Conservation (phyloP, 768 basidiomycete genomes). For the Pisolithus microcarpus region DNA sequence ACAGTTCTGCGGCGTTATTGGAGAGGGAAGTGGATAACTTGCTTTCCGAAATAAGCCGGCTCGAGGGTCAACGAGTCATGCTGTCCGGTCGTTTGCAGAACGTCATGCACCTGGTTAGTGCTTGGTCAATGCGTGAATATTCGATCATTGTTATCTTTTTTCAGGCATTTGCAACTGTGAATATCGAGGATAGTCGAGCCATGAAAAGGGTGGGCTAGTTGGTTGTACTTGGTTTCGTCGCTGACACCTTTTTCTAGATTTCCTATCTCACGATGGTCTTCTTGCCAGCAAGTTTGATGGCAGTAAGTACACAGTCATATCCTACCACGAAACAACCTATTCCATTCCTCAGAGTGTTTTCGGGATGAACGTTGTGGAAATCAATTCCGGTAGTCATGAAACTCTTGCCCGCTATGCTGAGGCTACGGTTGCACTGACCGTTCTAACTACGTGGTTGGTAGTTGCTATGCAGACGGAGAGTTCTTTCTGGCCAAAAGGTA, state of each 20-base stretch:
- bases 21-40: constrained; percentile 15
- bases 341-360: constrained; percentile 22
- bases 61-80: constrained; percentile 21
- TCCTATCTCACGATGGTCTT: constrained; percentile 58
- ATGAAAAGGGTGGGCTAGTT: constrained; percentile 30
- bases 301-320: constrained; percentile 11
- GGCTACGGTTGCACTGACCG: constrained; percentile 41
- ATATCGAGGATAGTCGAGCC: constrained; percentile 46
- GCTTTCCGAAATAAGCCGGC: constrained; percentile 39
- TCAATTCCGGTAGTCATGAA: constrained; percentile 19
- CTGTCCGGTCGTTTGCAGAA: constrained; percentile 26
- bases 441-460: constrained; percentile 48
- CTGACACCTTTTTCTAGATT: constrained; percentile 29
- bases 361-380: constrained; percentile 26
- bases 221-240: background rate
- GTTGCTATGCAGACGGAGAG: constrained; percentile 40
- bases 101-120: constrained; percentile 25
- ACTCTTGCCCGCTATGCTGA: constrained; percentile 33
- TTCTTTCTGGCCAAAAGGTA: constrained; percentile 12
- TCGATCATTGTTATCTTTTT: background rate
- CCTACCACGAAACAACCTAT: background rate
- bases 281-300: constrained; percentile 45
- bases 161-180: constrained; percentile 55
- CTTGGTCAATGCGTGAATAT: background rate
- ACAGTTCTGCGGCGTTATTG: background rate